Base-by-base conservation (phyloP, 2,329 filamentous ascomycete species). In the Colletotrichum sp. region DNA sequence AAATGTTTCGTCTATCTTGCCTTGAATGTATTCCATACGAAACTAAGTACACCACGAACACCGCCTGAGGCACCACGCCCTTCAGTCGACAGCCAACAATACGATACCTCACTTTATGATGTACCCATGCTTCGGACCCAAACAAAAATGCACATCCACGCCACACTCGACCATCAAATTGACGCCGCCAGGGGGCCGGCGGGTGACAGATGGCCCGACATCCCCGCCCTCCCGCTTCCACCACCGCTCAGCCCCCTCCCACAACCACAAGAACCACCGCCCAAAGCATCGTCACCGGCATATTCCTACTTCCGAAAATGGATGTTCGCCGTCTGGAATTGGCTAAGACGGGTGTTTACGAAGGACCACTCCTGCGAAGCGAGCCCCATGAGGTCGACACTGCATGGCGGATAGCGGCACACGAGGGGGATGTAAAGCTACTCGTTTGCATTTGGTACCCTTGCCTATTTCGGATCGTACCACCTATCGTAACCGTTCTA, bases 151-250 rank as follows among this genome's bases (percentile, higher is more conserved):
- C 63, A 59, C 39, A 22, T 32, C 29, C 29, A 27, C 7, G 13
- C 49, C 25, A 29, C 55, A 11, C 19, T 44, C 65, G 22, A 57
- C 61, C 36, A 29, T n/a, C 70, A n/a, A 19, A 30, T 12, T 1
- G 55, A 19, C n/a, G 19, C 29, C 25, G 30, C 49, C 30, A 30
- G 44, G 25, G 27, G 29, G n/a, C 27, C 34, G 29, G 13, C 59
- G 36, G 49, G 19, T n/a, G 65, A 63, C 57, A 15, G 25, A 11
- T 74, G 74, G 71, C 71, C 74, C 59, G 70, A 69, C 8, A 52
- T 76, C 36, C 74, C 74, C 15, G 44, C 65, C 19, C 49, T 65
- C 64, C 73, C 27, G 12, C 73, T 73, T 25, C 70, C 73, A 32
- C 44, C 49, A 30, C 74, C 70, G 15, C 25, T 76, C 19, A 74